Evolutionary conservation across 306 rosid species (phyloP), one percentile per base, ranked within the genome.

Genomic region (Cyclanthera cordifolia): DNA sequence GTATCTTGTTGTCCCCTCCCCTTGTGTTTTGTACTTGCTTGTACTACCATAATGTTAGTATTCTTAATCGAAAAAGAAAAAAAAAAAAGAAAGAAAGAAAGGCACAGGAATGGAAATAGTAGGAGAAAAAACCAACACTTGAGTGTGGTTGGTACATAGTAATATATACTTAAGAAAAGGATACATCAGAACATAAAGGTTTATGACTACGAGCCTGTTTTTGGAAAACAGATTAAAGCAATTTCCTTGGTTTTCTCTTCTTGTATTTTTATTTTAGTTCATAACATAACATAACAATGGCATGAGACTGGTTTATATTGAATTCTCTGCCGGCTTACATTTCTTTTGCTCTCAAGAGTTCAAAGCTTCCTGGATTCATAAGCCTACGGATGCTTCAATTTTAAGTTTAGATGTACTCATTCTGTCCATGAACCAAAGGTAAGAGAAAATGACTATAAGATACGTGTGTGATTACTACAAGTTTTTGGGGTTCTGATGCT

Each of bases 371-470:
- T 37, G 25, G 47, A 59, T 59, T 59, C 4, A 32, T 47, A 34
- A 3, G 24, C 49, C 68, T 41, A 41, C 11, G 19, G 41, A 41
- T 63, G 5, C 51, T 41, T 63, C 69, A 39, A 63, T 63, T 37
- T 10, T 37, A 63, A 39, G 69, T 63, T 63, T 63, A 11, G 51
- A 63, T 61, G 66, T 58, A 16, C 46, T n/a, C 65, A 58, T 13
- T 58, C 41, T 59, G 17, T 61, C 68, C 39, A 61, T 61, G 68
- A 61, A 37, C 28, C 8, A 12, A 61, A 20, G 69, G 51, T 63
- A 37, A 20, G 30, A 37, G 17, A 37, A 11, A 37, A 19, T 20
- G 51, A 21, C n/a, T 20, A 2, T 34, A 61, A 43, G 11, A 37
- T 34, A 21, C 2, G 50, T 9, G 27, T 11, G 19, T 53, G 63